Conservation (phyloP, 345 rosid species). For the Rhizophora mangle region DNA sequence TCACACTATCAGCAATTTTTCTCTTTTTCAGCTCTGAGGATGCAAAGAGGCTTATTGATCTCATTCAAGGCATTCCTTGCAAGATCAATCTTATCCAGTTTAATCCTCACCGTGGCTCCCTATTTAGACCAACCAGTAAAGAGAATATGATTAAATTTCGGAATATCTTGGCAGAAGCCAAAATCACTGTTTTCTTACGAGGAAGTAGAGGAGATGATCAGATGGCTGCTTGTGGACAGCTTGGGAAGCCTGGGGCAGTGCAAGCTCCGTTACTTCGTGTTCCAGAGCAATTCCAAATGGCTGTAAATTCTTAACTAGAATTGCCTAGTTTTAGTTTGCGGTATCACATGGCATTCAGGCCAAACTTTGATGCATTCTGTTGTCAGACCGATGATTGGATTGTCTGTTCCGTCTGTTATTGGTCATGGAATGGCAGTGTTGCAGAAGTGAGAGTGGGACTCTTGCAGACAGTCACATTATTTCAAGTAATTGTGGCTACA, state of each 20-base stretch:
- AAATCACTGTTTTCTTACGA: constrained; percentile 62
- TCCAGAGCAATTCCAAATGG: constrained; percentile 64
- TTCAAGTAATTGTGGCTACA: too few relatives aligned
- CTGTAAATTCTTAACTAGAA: constrained; percentile 35
- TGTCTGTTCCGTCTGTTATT: too few relatives aligned
- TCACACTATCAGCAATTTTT: neutral
- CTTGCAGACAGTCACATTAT: too few relatives aligned
- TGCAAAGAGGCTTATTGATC: constrained; percentile 75
- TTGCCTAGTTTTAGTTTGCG: neutral
- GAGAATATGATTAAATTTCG: constrained; percentile 80
- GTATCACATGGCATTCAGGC: too few relatives aligned
- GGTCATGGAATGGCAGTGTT: too few relatives aligned
- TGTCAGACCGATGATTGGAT: too few relatives aligned
- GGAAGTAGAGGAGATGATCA: constrained; percentile 86
- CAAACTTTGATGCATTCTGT: too few relatives aligned
- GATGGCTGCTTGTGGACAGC: constrained; percentile 99
- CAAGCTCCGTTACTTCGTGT: constrained; percentile 73
- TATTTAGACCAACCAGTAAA: constrained; percentile 63
- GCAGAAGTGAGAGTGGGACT: too few relatives aligned
- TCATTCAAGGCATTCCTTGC: constrained; percentile 91
- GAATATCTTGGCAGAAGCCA: constrained; percentile 64
- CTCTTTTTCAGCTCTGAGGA: constrained; percentile 63
- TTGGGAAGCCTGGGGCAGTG: constrained; percentile 63
- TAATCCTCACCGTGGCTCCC: constrained; percentile 81
- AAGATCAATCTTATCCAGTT: constrained; percentile 89